phyloP scores from a whole-genome alignment of 2,329 filamentous ascomycete species.

The Samsoniella hepiali region DNA sequence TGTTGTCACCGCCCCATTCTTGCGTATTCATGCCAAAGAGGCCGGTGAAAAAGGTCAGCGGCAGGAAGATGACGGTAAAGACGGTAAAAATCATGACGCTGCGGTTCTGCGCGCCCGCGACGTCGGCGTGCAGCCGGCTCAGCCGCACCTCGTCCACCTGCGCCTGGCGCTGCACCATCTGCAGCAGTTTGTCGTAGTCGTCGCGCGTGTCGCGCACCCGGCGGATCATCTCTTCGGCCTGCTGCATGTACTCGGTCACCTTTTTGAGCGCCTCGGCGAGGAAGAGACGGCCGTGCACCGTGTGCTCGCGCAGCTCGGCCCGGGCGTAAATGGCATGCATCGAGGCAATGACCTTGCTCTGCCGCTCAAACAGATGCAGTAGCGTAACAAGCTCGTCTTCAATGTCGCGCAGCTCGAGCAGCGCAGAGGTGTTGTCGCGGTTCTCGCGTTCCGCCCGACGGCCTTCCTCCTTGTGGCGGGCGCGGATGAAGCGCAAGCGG shows the following conservation, averaged over 20 bases:
- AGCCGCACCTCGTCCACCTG: constrained; percentile 64
- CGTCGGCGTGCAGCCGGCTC: constrained; percentile 59
- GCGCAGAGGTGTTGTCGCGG: constrained; percentile 59
- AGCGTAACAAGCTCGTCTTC: constrained; percentile 61
- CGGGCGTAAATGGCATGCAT: constrained; percentile 45
- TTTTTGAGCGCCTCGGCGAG: constrained; percentile 50
- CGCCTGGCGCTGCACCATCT: constrained; percentile 64
- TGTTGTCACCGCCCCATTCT: constrained; percentile 54
- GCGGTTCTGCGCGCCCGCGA: constrained; percentile 59
- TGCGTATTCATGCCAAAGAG: constrained; percentile 63
- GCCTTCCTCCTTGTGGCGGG: constrained; percentile 38
- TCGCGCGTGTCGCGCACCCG: constrained; percentile 57
- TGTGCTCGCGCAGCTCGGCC: constrained; percentile 39
- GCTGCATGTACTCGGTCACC: constrained; percentile 53
- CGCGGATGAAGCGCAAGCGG: constrained; percentile 38
- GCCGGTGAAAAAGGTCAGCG: constrained; percentile 62
- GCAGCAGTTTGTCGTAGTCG: constrained; percentile 62
- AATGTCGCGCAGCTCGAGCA: constrained; percentile 61
- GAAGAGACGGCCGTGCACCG: constrained; percentile 47
- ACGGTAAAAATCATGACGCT: constrained; percentile 66
- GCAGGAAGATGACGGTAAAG: constrained; percentile 61
- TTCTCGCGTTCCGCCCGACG: constrained; percentile 54
- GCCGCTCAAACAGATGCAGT: constrained; percentile 54
- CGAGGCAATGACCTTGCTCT: constrained; percentile 46
- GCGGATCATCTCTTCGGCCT: constrained; percentile 54